Evolutionary conservation across 495 filamentous ascomycete genomes (phyloP).

Genomic region (Hypomontagnella submonticulosa): DNA sequence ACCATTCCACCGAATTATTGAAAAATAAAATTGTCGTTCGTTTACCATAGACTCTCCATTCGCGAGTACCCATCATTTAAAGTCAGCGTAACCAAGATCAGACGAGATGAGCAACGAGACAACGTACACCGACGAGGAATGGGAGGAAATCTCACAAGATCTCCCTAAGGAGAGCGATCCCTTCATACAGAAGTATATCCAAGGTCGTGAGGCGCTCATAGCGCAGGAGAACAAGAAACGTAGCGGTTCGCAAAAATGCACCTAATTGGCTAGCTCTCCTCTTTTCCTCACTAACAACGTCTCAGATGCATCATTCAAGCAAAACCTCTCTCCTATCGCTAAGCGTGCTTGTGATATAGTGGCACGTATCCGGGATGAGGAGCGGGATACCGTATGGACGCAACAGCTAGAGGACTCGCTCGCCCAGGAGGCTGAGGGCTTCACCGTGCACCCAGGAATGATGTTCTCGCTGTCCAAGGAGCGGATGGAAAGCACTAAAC

Average conservation of each 20-base stretch:
- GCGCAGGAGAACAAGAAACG: slow-evolving; percentile 81
- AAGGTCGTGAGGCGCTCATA: slow-evolving; percentile 80
- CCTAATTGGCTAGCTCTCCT: background rate
- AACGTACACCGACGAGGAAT: slow-evolving; percentile 62
- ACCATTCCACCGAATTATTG: no score
- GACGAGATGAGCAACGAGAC: slow-evolving; percentile 22
- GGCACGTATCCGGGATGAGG: slow-evolving; percentile 77
- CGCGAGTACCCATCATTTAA: background rate
- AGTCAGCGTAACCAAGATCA: slow-evolving; percentile 1
- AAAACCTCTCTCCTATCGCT: slow-evolving; percentile 77
- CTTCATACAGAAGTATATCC: slow-evolving; percentile 81
- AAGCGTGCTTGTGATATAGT: slow-evolving; percentile 81
- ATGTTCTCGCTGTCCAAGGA: slow-evolving; percentile 85
- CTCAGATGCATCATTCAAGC: slow-evolving; percentile 70
- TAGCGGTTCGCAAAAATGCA: slow-evolving; percentile 68
- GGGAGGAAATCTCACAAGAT: slow-evolving; percentile 61
- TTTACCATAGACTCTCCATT: background rate
- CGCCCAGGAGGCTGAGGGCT: slow-evolving; percentile 62
- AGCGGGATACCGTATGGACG: slow-evolving; percentile 78
- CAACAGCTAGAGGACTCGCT: slow-evolving; percentile 72
- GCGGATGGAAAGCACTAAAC: slow-evolving; percentile 79
- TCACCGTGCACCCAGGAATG: slow-evolving; percentile 81
- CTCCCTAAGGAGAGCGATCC: slow-evolving; percentile 69
- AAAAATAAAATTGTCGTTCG: background rate
- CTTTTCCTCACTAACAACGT: slow-evolving; percentile 17